Base-by-base conservation (phyloP, 2,329 filamentous ascomycete genomes). In the Arthroderma sp. region DNA sequence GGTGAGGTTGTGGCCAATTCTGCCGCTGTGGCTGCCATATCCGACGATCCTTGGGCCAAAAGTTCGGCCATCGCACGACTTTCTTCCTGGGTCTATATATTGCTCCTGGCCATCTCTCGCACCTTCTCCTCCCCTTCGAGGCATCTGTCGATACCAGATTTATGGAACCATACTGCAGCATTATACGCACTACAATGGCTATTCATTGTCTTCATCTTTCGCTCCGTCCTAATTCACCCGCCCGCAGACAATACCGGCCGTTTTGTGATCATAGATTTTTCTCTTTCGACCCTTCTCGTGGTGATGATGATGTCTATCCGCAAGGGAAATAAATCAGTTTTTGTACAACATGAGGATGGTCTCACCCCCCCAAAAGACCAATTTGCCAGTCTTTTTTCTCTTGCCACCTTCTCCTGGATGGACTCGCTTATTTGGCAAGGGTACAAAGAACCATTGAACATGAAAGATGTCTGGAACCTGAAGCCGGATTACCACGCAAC, bases 101-200 rank as follows among this genome's bases (percentile, higher is more conserved):
- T 89, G 29, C 65, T 80, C 10, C 73, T 98, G 47, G 80, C 80
- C 9, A 75, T 78, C 15, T 66, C 87, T 37, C 80, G 91, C 31
- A 68, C 95, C 42, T 65, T 77, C 72, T 65, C 81, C 63, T 71
- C 66, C 44, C 64, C 68, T 38, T 63, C 78, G 68, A 65, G 77
- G 66, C 56, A 77, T 70, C 72, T 86, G 67, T 74, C 75, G 62
- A 63, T 91, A 9, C 81, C 83, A 6, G 73, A 75, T 47, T 68
- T 96, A 6, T 98, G 91, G 91, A 88, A 89, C 59, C 91, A 98
- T 64, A 96, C 91, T 0, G 83, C 86, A 15, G 67, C 74, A 50
- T 78, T 98, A 44, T 98, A 98, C 63, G 74, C 76, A 44, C 69
- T 80, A 44, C 82, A 88, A 60, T 98, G 89, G 86, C 57, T 91